Conservation (phyloP, 257 asterid genomes). For the Scutellaria galericulata region DNA sequence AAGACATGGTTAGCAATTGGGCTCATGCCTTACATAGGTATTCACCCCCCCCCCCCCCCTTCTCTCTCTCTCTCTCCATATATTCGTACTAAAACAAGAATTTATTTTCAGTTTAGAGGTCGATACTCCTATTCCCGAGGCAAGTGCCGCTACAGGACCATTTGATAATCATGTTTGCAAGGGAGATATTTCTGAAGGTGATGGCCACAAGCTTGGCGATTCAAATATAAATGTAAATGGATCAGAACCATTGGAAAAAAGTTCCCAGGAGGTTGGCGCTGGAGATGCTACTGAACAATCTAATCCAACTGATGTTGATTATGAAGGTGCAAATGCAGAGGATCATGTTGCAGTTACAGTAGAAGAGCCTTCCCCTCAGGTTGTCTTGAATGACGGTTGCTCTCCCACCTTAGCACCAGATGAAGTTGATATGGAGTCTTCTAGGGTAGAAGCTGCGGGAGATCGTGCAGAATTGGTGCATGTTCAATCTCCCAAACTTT, state of each 20-base stretch:
- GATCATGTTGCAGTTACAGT: conserved; percentile 40
- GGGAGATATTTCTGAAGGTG: conserved; percentile 44
- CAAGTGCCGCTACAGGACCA: conserved; percentile 38
- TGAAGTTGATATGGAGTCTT: conserved; percentile 36
- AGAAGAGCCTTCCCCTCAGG: conserved; percentile 39
- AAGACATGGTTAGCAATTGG: conserved; percentile 87
- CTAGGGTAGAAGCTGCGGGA: conserved; percentile 36
- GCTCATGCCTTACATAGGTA: conserved; percentile 82
- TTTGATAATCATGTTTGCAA: conserved; percentile 34
- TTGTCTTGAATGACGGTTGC: conserved; percentile 33
- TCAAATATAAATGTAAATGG: conserved; percentile 35
- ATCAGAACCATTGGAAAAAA: conserved; percentile 37
- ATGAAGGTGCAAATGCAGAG: conserved; percentile 34
- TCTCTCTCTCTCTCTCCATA: background rate
- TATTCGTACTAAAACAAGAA: conserved; percentile 34
- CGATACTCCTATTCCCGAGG: conserved; percentile 56
- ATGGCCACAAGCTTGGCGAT: conserved; percentile 38
- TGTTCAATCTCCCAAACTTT: conserved; percentile 36
- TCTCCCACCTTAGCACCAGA: conserved; percentile 38
- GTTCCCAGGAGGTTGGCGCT: conserved; percentile 38
- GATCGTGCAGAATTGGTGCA: conserved; percentile 38
- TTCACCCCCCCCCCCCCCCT: background rate
- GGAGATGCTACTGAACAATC: conserved; percentile 16
- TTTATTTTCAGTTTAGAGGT: conserved; percentile 71
- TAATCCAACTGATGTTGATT: conserved; percentile 35